Evolutionary conservation across 306 rosid genomes (phyloP), one percentile per base, ranked within the genome.

Genomic region (Parietaria judaica): DNA sequence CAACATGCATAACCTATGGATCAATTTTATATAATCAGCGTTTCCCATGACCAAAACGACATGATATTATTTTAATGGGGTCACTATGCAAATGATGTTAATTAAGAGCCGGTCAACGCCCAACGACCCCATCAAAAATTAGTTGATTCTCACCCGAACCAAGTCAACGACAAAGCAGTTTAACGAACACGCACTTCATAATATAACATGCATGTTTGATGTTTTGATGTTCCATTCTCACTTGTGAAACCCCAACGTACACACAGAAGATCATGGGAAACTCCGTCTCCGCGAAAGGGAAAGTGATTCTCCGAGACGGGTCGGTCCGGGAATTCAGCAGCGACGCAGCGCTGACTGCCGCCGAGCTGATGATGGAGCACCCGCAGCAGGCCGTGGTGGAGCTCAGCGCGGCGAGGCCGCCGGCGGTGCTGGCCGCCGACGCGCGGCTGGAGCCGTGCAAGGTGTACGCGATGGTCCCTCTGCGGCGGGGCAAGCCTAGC

Each of bases 341-440:
- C 45, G 75, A 80, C 8, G 44, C 80, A 3, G 79, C 83, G 1
- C 0, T 86, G 23, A 84, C 82, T 0, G 98, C 38, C 17, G 98
- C 94, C 7, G 98, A 88, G 82, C 64, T 92, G 5, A 92, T 92
- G 98, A 37, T 88, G 45, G 98, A 88, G 38, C 79, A 92, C 67
- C 95, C 96, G 1, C 91, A 78, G n/a, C 87, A 88, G 1, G 95
- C 86, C 4, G 98, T 92, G 49, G 84, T 88, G 4, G 98, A 92
- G 37, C 78, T 84, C 23, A 57, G 59, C 15, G 66, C 89, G 0
- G 86, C 86, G 5, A 8, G 85, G 37, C 58, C 66, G 0, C 71
- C 68, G 10, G 83, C 65, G 68, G 69, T 76, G 55, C 88, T 88
- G 17, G 63, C 64, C 1, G 95, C 98, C 0, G 98, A 92, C 63